Conservation (phyloP, 2,329 filamentous ascomycete species). For the Aspergillus hiratsukae region DNA sequence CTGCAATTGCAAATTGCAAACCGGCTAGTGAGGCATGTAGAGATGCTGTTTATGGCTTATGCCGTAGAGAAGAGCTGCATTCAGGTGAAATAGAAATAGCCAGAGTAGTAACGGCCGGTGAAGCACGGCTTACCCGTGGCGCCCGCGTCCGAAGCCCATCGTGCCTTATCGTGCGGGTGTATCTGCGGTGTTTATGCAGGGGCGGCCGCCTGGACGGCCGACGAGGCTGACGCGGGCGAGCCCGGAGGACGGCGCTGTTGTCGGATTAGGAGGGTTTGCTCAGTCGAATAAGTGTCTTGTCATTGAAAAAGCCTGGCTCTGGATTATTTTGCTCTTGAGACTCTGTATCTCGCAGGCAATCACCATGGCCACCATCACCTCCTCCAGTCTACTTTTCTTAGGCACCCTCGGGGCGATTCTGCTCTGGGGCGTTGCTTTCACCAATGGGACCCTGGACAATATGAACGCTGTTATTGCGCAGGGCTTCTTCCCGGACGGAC, state of each 20-base stretch:
- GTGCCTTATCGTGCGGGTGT: neutral
- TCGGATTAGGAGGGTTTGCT: no score
- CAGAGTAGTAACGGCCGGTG: neutral
- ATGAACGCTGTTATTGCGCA: neutral
- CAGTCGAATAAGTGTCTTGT: neutral
- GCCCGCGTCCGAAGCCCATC: neutral
- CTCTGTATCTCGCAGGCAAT: neutral
- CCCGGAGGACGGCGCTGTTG: neutral
- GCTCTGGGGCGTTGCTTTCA: neutral
- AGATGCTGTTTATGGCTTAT: neutral
- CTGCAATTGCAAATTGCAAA: neutral
- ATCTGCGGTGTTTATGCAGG: neutral
- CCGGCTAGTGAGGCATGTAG: neutral
- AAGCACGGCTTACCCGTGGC: neutral
- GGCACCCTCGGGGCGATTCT: neutral
- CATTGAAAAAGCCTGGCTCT: neutral
- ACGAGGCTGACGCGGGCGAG: neutral
- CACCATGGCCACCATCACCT: neutral
- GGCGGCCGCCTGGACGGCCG: neutral
- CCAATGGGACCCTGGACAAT: neutral
- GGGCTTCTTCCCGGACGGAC: neutral
- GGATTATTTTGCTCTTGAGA: neutral
- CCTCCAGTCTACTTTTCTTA: neutral
- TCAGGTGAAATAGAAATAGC: neutral
- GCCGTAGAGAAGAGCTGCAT: neutral